Conservation (phyloP, 2,329 filamentous ascomycete genomes). For the Colletotrichum sublineola region DNA sequence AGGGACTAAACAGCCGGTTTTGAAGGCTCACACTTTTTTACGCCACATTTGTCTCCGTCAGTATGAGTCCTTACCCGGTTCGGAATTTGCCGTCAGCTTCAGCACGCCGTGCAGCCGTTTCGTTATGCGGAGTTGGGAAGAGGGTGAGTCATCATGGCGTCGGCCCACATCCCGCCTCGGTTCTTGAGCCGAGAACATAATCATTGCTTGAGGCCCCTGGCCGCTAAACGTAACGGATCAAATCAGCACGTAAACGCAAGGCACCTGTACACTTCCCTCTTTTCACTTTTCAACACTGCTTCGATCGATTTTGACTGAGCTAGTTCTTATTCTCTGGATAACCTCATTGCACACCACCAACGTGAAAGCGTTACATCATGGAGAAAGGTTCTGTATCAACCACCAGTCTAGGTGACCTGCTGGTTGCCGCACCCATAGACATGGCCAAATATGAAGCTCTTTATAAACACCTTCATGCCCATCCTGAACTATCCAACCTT, state of each 20-base stretch:
- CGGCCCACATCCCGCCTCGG: neutral
- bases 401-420: neutral
- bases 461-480: slow-evolving; percentile 70
- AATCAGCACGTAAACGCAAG: neutral
- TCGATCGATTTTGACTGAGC: neutral
- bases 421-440: neutral
- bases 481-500: slow-evolving; percentile 71
- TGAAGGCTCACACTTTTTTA: too few species aligned
- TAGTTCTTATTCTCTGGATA: too few species aligned
- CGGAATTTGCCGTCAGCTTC: neutral
- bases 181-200: neutral
- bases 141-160: neutral
- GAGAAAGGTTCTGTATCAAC: neutral
- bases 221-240: neutral
- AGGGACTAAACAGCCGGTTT: too few species aligned
- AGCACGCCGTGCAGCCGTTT: neutral
- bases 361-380: neutral
- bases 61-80: neutral
- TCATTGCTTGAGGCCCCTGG: neutral
- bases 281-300: neutral
- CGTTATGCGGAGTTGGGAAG: neutral
- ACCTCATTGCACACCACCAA: too few species aligned
- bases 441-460: slow-evolving; percentile 54
- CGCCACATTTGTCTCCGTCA: too few species aligned
- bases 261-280: neutral